Conservation (phyloP, 1,139 yeast species). For the Magnusiomyces ingens region DNA sequence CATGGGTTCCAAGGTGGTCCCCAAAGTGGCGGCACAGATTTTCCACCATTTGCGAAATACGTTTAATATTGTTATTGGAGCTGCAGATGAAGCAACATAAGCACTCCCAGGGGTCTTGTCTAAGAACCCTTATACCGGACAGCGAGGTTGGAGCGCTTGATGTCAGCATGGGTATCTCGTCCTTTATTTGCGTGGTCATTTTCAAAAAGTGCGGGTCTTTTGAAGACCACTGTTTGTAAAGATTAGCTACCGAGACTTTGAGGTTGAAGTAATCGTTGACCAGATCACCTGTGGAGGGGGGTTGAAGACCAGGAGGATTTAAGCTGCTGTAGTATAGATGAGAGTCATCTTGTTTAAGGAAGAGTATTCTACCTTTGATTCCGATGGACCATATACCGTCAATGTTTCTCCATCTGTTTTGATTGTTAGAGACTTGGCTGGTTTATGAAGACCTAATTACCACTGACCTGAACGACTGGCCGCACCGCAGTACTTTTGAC, state of each 20-base stretch:
- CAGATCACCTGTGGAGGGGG: constrained; percentile 34
- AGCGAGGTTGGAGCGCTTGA: constrained; percentile 32
- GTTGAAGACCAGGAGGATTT: constrained; percentile 9
- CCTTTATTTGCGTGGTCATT: constrained; percentile 11
- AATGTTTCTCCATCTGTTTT: constrained; percentile 29
- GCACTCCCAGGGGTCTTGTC: constrained; percentile 98
- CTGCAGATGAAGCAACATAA: constrained; percentile 86
- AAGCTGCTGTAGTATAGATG: constrained; percentile 31
- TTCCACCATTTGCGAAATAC: constrained; percentile 93
- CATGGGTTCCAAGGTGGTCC: constrained; percentile 45
- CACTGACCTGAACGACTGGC: constrained; percentile 45
- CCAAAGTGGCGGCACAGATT: constrained; percentile 71
- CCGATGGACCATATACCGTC: constrained; percentile 30
- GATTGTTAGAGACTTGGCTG: constrained; percentile 16
- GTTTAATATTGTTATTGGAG: constrained; percentile 88
- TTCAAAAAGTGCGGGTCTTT: constrained; percentile 46
- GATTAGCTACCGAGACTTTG: constrained; percentile 43
- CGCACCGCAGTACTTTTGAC: constrained; percentile 62
- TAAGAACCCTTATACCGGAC: constrained; percentile 70
- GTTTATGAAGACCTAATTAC: neutral
- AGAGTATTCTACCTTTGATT: constrained; percentile 32
- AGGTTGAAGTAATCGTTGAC: constrained; percentile 67
- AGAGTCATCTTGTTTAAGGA: constrained; percentile 31
- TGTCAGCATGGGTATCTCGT: constrained; percentile 13
- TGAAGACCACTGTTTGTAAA: constrained; percentile 57